Evolutionary conservation across 345 rosid genomes (phyloP), one percentile per base, ranked within the genome.

Genomic region (Salix koriyanagi): DNA sequence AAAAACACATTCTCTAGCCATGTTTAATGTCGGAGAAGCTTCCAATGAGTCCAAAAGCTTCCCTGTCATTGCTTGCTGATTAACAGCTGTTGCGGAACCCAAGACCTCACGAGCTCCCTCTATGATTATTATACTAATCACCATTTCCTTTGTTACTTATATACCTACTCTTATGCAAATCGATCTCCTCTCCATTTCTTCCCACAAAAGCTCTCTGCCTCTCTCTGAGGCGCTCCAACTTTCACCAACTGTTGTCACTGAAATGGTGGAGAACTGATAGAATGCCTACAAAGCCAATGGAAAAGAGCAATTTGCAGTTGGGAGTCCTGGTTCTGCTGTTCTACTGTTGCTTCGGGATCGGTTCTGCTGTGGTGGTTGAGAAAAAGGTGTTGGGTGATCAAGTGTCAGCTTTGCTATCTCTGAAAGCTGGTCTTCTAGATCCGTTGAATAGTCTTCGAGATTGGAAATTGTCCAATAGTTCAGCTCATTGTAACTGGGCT

Each of bases 401-500:
- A 77, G 81, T 79, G 21, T 84, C 85, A 5, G 88, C 89, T 76
- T 79, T 95, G 76, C 76, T 90, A 10, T 85, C 92, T 2, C 76
- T 91, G 39, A 92, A 92, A 81, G 73, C 86, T 25, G 78, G 86
- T 72, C 87, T 95, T 41, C 10, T 80, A 10, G 96, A 95, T 87
- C 93, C 97, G 4, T 80, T 85, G 21, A 78, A 87, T 69, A 81
- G 75, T 72, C 96, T 95, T 69, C 80, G 62, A 37, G 94, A 91
- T 69, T 95, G 99, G 99, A 89, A 79, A 66, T 79, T 87, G 52
- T 76, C 86, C 15, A 82, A 83, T 44, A 77, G 72, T 69, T 71
- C 79, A 67, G 75, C 70, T 70, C 92, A 88, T 54, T 95, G 99
- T 75, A 88, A 89, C 60, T 95, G 99, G 97, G 89, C 92, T 14